These are phyloP conservation scores for Aspergillus sp. DNA, from an alignment of 2,329 filamentous ascomycete species.

Conservation along the genomic window DNA sequence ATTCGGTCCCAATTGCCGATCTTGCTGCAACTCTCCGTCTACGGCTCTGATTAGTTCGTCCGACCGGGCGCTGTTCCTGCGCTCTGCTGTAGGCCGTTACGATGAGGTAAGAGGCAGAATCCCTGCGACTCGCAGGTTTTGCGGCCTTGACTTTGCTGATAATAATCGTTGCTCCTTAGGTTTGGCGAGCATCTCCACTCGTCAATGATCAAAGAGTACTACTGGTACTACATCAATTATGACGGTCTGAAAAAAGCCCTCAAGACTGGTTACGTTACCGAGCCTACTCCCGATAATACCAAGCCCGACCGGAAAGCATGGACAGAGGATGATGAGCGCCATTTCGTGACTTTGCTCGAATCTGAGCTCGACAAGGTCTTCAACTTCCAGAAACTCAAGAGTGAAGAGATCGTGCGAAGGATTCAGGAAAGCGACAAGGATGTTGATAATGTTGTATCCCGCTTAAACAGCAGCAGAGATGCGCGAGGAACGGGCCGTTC, in stretches of 20 bases:
- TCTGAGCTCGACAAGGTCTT: conserved; percentile 95
- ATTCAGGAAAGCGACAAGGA: conserved; percentile 87
- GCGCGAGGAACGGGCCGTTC: conserved; percentile 33
- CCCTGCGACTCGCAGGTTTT: neutral
- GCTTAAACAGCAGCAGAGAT: conserved; percentile 60
- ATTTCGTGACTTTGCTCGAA: conserved; percentile 84
- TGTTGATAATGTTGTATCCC: conserved; percentile 80
- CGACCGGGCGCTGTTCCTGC: neutral
- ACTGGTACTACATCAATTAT: conserved; percentile 98
- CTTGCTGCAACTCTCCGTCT: neutral
- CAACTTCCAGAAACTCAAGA: conserved; percentile 95
- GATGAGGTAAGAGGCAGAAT: conserved; percentile 21
- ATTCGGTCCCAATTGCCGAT: neutral
- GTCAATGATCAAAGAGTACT: conserved; percentile 94
- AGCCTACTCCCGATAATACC: conserved; percentile 47
- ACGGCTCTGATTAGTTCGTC: neutral
- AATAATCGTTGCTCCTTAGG: conserved; percentile 41
- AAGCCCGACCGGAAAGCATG: conserved; percentile 64
- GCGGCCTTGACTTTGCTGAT: conserved; percentile 15
- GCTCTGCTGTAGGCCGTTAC: conserved; percentile 1
- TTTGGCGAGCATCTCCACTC: conserved; percentile 97
- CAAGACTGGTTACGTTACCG: conserved; percentile 66
- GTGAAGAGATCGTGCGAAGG: conserved; percentile 87
- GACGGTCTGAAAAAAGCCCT: conserved; percentile 87
- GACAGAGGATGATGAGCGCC: conserved; percentile 88